Percentiles rank a stretch among this genome's conserved stretches.
phyloP scores from a whole-genome alignment of 495 filamentous ascomycete genomes.

The Neurospora sp. region DNA sequence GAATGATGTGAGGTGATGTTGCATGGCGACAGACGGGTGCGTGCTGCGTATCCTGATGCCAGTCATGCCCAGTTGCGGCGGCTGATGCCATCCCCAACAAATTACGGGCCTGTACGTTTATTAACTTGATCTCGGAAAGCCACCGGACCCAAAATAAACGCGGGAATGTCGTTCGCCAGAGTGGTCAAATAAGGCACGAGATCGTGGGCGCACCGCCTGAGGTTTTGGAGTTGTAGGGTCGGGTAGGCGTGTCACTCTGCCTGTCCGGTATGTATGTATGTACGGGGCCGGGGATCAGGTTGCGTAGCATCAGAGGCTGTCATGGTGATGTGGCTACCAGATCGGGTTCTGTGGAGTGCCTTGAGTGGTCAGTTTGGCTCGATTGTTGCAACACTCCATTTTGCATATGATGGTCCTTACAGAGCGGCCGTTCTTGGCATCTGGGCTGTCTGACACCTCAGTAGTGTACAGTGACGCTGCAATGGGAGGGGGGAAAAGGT shows the following conservation, averaged over 20 bases:
- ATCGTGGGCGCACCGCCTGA: background rate
- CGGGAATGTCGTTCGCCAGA: slow-evolving; percentile 2
- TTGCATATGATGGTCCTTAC: background rate
- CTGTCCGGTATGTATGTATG: background rate
- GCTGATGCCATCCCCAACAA: slow-evolving; percentile 14
- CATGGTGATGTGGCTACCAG: background rate
- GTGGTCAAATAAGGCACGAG: background rate
- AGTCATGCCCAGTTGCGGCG: slow-evolving; percentile 6
- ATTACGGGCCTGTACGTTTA: slow-evolving; percentile 2
- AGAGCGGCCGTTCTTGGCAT: background rate
- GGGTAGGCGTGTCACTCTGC: background rate
- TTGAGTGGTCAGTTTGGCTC: background rate
- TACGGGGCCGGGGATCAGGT: background rate
- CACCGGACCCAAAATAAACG: slow-evolving; percentile 13
- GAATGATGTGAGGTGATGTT: background rate
- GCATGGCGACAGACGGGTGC: background rate
- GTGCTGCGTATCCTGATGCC: background rate
- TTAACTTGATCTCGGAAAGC: background rate
- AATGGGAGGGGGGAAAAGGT: background rate
- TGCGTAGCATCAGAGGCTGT: background rate
- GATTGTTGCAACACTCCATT: background rate
- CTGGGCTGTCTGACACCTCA: background rate
- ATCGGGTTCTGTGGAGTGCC: background rate
- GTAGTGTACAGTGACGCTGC: background rate
- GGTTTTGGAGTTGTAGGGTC: background rate